Evolutionary conservation across 1,284 basidiomycete genomes (phyloP).

Genomic region (Cryptococcus hybrid): DNA sequence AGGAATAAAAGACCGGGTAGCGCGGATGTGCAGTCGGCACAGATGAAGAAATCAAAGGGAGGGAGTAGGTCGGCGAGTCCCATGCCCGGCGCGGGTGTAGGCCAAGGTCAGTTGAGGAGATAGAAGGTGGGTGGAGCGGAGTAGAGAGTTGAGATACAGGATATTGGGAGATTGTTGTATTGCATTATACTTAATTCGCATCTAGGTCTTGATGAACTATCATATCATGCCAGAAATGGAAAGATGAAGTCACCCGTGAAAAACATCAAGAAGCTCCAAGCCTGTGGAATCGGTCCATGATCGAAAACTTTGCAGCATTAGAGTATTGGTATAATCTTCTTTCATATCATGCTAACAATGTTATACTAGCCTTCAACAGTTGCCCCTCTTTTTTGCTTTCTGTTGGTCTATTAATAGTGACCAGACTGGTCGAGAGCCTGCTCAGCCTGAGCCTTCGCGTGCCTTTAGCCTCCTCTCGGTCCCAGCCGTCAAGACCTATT

Average conservation of each 20-base stretch:
- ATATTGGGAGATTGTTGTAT: not conserved
- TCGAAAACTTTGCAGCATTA: too few relatives aligned
- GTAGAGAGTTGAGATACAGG: not conserved
- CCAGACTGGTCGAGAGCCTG: conserved; percentile 39
- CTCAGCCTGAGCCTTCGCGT: conserved; percentile 33
- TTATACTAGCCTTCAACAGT: too few relatives aligned
- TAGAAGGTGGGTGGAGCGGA: too few relatives aligned
- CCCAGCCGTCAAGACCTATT: conserved; percentile 38
- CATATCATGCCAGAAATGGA: too few relatives aligned
- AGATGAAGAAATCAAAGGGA: conserved; percentile 5
- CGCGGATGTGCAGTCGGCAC: conserved; percentile 3
- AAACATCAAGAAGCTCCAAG: too few relatives aligned
- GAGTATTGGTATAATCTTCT: too few relatives aligned
- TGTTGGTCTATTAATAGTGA: conserved; percentile 20
- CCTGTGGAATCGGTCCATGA: too few relatives aligned
- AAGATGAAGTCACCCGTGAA: too few relatives aligned
- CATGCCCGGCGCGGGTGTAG: conserved; percentile 3
- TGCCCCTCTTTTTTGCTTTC: too few relatives aligned
- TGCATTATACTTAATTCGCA: not conserved
- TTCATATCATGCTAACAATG: too few relatives aligned
- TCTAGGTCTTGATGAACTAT: too few relatives aligned
- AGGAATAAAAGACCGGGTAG: conserved; percentile 7
- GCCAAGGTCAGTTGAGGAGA: too few relatives aligned
- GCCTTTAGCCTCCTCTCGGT: conserved; percentile 44
- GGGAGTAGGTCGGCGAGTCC: conserved; percentile 13